Conservation (phyloP, 768 basidiomycete species). For the Leucocoprinus leucothites region DNA sequence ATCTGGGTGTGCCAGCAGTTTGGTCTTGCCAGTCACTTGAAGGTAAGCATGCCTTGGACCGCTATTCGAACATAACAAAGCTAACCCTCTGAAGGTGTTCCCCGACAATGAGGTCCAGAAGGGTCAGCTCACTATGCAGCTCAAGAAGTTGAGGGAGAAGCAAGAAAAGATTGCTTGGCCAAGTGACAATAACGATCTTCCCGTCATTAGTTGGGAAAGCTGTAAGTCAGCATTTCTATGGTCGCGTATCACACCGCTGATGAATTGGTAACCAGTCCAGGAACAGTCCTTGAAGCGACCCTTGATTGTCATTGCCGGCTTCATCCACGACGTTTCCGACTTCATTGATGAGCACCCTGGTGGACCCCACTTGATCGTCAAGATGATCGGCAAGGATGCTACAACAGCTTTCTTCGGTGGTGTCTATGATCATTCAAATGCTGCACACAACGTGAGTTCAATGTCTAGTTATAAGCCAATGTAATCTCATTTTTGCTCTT, state of each 20-base stretch:
- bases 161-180: constrained; percentile 84
- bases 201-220: constrained; percentile 83
- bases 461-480: neutral
- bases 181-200: constrained; percentile 67
- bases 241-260: constrained; percentile 25
- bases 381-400: constrained; percentile 87
- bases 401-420: constrained; percentile 95
- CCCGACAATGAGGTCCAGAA: constrained; percentile 68
- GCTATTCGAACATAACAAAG: neutral
- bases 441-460: constrained; percentile 74
- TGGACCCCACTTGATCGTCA: constrained; percentile 78
- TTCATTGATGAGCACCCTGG: constrained; percentile 94
- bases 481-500: constrained; percentile 41
- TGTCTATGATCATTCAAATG: constrained; percentile 86
- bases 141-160: constrained; percentile 79
- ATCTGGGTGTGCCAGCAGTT: constrained; percentile 59
- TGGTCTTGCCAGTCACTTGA: constrained; percentile 71
- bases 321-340: constrained; percentile 84
- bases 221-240: constrained; percentile 45
- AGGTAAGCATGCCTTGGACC: constrained; percentile 25
- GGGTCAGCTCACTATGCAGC: constrained; percentile 91
- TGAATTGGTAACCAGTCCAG: constrained; percentile 50
- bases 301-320: constrained; percentile 83
- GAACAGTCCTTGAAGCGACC: constrained; percentile 78
- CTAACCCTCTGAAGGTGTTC: constrained; percentile 33